Base-by-base conservation (phyloP, 441 rosid genomes). In the Arabidopsis hybrid region DNA sequence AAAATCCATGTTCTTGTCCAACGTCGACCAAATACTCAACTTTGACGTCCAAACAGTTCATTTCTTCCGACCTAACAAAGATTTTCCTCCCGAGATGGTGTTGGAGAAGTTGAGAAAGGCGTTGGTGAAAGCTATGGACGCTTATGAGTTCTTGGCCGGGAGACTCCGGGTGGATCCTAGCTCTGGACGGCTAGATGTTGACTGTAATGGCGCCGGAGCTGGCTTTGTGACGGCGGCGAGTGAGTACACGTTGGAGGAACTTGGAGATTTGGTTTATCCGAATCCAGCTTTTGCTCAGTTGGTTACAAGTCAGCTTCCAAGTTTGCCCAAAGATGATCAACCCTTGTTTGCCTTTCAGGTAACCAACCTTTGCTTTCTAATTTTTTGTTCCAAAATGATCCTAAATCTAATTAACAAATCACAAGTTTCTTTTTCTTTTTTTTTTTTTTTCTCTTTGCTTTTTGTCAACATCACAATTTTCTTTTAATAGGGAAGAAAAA, bases 211-310 rank as follows among this genome's bases (percentile, higher is more conserved):
- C 0, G 85, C 77, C 0, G 93, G 98, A 21, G 84, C 79, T 11
- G 95, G 83, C 1, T 85, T 91, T 47, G 85, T 74, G 71, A 82
- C 80, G 66, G 96, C 93, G 1, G 72, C 82, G 1, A 81, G 91
- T 67, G 86, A 85, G 61, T 75, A 68, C 35, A 39, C 40, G 1
- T 67, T 92, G 79, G 92, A 91, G 31, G 85, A 85, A 42, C 39
- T 88, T 21, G 98, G 97, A 42, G 91, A 91, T 81, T 73, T 92
- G 82, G 93, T 88, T 49, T 91, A 84, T 67, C 95, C 98, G 4
- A 91, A 92, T 80, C 93, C 92, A 5, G 92, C 87, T 21, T 91
- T 89, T 65, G 82, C 71, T 43, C 80, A 85, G 32, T 76, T 91
- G 4, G 82, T 85, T 60, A 46, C 59, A 47, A 83, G 62, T 49